Base-by-base conservation (phyloP, 129 eudicot species). In the Flaveria sonorensis region DNA sequence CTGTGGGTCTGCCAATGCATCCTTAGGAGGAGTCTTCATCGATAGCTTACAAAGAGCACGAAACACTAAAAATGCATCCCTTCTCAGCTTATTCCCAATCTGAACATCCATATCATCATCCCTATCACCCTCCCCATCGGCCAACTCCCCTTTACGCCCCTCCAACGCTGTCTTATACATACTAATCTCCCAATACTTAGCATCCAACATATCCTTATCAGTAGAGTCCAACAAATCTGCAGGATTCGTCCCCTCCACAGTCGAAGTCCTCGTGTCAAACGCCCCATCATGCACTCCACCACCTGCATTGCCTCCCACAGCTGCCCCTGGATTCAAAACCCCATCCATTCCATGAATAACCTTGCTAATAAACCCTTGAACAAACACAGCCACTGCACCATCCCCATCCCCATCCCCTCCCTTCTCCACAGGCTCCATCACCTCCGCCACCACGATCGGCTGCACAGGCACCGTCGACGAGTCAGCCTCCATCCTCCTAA, bases 1-100 rank as follows among this genome's bases (percentile, higher is more conserved):
- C 59, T 82, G 89, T 3, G 97, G 98, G 77, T 94, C 98, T 1
- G 85, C 83, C 75, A 83, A 57, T 0, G 98, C 97, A 51, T 94
- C 98, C 77, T 94, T 94, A 11, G 98, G 96, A 11, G 89, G 98
- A n/a, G 98, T 89, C 90, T 94, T 94, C 98, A 94, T 94, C 5
- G 98, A 94, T 53, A 94, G 85, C 87, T 94, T 94, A 81, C 98
- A 94, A 70, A 94, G 86, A 21, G 98, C 98, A 9, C 98, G 80
- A 64, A 94, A 94, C 79, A 94, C 98, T 87, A 94, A 87, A 79
- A 91, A 94, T 0, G 97, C 98, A 80, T 94, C 98, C 81, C 96
- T 71, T 81, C 96, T 91, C 83, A 94, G 81, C 86, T 91, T 94
- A 60, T 94, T 94, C 71, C 96, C 98, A 81, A 91, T 94, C 86